Percentiles rank a stretch among this genome's conserved stretches.
Conservation (phyloP, 2,329 filamentous ascomycete genomes). For the Fusarium pseudograminearum region DNA sequence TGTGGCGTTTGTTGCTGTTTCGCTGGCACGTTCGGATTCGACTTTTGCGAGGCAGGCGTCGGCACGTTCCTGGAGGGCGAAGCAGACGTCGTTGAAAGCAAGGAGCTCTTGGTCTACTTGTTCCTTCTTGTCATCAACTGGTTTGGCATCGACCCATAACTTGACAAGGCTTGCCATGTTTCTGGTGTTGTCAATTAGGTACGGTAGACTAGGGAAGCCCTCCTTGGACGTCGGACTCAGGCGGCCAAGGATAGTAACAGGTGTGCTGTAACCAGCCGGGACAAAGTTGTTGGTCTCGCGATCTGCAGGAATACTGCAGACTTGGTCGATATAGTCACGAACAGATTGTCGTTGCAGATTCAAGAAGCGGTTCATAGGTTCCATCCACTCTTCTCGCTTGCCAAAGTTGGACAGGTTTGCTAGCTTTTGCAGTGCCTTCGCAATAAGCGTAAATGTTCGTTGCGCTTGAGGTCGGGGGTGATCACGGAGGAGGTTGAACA, state of each 20-base stretch:
- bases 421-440: constrained; percentile 90
- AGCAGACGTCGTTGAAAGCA: constrained; percentile 65
- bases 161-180: constrained; percentile 87
- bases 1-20: constrained; percentile 48
- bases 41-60: constrained; percentile 64
- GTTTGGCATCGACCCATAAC: constrained; percentile 75
- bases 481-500: constrained; percentile 87
- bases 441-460: constrained; percentile 89
- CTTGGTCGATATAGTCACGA: constrained; percentile 86
- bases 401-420: constrained; percentile 93
- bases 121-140: constrained; percentile 53
- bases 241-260: constrained; percentile 87
- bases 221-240: constrained; percentile 85
- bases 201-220: constrained; percentile 92
- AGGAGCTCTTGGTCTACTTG: constrained; percentile 63
- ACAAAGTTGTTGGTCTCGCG: constrained; percentile 71
- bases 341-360: constrained; percentile 80
- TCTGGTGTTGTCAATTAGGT: constrained; percentile 88
- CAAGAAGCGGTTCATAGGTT: constrained; percentile 94
- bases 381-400: constrained; percentile 98
- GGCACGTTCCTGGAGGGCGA: constrained; percentile 62
- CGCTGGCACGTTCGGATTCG: constrained; percentile 58
- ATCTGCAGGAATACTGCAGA: constrained; percentile 85
- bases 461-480: constrained; percentile 86
- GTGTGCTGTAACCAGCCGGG: constrained; percentile 90